phyloP scores from a whole-genome alignment of 371 early-diverging fungal genomes.

The Zychaea mexicana region DNA sequence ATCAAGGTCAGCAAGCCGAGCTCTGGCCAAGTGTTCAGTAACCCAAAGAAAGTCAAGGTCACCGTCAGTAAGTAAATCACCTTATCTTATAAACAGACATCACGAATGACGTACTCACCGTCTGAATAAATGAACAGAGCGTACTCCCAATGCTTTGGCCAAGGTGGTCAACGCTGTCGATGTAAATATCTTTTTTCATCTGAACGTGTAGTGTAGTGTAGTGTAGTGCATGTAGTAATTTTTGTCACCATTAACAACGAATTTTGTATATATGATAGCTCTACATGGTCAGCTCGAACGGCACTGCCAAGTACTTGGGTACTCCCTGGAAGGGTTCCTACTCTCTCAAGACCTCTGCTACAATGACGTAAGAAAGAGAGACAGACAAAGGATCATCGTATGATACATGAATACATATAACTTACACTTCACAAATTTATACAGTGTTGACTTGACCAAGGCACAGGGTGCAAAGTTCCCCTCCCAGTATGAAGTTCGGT shows the following conservation, averaged over 20 bases:
- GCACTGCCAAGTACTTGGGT: constrained; percentile 38
- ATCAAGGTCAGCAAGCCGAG: constrained; percentile 38
- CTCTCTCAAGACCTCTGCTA: constrained; percentile 40
- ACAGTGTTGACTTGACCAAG: constrained; percentile 47
- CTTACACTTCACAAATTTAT: background rate
- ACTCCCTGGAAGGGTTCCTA: constrained; percentile 49
- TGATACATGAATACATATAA: background rate
- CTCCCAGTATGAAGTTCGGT: constrained; percentile 53
- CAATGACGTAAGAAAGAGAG: constrained; percentile 41
- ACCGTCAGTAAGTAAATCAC: constrained; percentile 43
- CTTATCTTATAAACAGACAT: background rate
- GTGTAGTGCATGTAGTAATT: too few relatives aligned
- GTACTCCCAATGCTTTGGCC: constrained; percentile 40
- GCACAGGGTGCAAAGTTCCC: constrained; percentile 38
- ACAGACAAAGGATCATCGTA: too few relatives aligned
- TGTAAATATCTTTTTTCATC: constrained; percentile 25
- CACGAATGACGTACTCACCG: background rate
- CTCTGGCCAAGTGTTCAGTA: constrained; percentile 34
- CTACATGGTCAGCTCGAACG: constrained; percentile 38
- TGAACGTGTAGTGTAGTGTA: too few relatives aligned
- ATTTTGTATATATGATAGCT: constrained; percentile 22
- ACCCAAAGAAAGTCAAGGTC: constrained; percentile 41
- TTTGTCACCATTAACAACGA: too few relatives aligned
- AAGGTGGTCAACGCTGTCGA: constrained; percentile 49
- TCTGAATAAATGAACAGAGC: constrained; percentile 17